Evolutionary conservation across 306 rosid species (phyloP), one percentile per base, ranked within the genome.

Genomic region (Hippophae gyantsensis): DNA sequence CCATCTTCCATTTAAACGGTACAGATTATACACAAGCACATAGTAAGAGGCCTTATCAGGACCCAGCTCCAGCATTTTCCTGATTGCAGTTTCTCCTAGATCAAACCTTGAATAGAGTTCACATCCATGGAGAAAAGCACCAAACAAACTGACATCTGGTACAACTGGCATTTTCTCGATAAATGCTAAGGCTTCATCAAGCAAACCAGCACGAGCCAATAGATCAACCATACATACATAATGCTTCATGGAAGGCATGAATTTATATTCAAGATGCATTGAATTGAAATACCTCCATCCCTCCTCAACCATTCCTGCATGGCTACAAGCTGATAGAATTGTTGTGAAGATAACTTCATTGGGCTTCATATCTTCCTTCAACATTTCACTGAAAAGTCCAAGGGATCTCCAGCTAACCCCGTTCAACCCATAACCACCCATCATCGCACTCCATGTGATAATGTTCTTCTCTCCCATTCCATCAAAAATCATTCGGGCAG

Each of bases 1-100:
- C 95, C 97, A 89, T 70, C 90, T 81, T 56, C 95, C 95, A 79
- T 82, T 89, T 2, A 79, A 85, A 66, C 94, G 94, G 79, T 81
- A 85, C 32, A 83, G 62, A 73, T 89, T 89, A 60, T 82, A 74
- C 63, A 89, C 69, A 48, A 85, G 95, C 72, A 89, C 89, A 42
- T 79, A 89, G 66, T 83, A 83, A 60, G 82, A 77, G 68, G 94
- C 82, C 61, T 85, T 76, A 65, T 73, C 60, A 49, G 86, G 90
- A 71, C 83, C 78, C 67, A 85, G 66, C 79, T 81, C 79, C 48
- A 89, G 51, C 90, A 85, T 81, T 76, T 79, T 75, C 72, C 18
- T 76, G 44, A 85, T 81, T 13, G 73, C 89, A 11, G 65, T 72
- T 72, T 79, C 84, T 38, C 89, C 94, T 9, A 89, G 76, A 13